Percentiles rank a stretch among this genome's conserved stretches.
These are phyloP conservation scores for Gaeumannomyces tritici DNA, from an alignment of 2,329 filamentous ascomycete species.

Conservation along the genomic window DNA sequence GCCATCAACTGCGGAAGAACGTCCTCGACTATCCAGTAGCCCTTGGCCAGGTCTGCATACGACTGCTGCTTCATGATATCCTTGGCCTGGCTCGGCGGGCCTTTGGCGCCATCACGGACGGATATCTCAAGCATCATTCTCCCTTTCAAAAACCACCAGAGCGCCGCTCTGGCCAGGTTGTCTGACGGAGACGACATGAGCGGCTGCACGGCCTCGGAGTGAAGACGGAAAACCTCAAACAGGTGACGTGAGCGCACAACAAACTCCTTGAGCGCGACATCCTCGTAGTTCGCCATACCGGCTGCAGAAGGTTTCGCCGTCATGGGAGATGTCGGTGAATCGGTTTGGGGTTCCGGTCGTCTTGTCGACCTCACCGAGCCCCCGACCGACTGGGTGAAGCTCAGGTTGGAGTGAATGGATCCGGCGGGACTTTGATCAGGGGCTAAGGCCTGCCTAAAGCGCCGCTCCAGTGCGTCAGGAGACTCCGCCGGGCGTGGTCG, in stretches of 20 bases:
- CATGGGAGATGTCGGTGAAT: slow-evolving; percentile 9
- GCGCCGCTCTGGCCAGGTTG: slow-evolving; percentile 61
- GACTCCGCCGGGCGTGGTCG: slow-evolving; percentile 7
- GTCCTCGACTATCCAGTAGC: slow-evolving; percentile 66
- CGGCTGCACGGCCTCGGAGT: slow-evolving; percentile 64
- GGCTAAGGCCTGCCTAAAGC: background rate
- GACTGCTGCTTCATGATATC: slow-evolving; percentile 60
- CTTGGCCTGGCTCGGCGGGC: slow-evolving; percentile 35
- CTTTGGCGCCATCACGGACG: slow-evolving; percentile 52
- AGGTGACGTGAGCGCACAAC: slow-evolving; percentile 62
- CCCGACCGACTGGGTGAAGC: slow-evolving; percentile 15
- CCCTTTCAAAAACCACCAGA: slow-evolving; percentile 88
- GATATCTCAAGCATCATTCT: slow-evolving; percentile 64
- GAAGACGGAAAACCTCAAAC: slow-evolving; percentile 65
- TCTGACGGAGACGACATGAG: slow-evolving; percentile 51
- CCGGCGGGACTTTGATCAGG: slow-evolving; percentile 8
- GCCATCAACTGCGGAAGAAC: slow-evolving; percentile 36
- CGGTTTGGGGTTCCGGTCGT: slow-evolving; percentile 13
- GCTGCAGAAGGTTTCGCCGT: slow-evolving; percentile 21
- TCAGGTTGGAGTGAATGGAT: slow-evolving; percentile 14
- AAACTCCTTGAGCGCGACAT: slow-evolving; percentile 63
- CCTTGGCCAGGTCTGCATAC: slow-evolving; percentile 77
- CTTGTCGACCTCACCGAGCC: slow-evolving; percentile 15
- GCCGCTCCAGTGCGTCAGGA: slow-evolving; percentile 11
- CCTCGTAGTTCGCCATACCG: slow-evolving; percentile 32